Evolutionary conservation across 129 eudicot genomes (phyloP), one percentile per base, ranked within the genome.

Genomic region (Arctium minus): DNA sequence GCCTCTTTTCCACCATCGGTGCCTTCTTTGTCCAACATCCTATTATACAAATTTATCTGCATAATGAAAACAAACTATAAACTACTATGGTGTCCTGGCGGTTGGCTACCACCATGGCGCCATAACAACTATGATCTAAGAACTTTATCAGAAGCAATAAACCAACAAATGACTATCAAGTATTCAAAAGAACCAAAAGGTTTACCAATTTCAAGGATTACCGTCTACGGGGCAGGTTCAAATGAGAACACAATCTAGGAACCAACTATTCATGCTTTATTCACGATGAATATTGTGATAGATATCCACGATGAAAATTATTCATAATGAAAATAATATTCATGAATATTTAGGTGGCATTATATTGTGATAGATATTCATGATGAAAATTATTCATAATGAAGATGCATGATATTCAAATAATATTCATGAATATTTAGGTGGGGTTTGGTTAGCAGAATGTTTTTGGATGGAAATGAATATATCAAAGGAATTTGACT

Each of bases 11-110:
- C 96, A 53, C 94, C 94, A 35, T 89, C 94, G 0, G 87, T 72
- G 15, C 95, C 98, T 83, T 92, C 97, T 89, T 93, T 91, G 39
- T 90, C 96, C 87, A 90, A 91, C 88, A 96, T 88, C 84, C 87
- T 86, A 86, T 96, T 87, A 80, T 96, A 96, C 85, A 96, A 78
- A 37, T 90, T 91, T 77, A 96, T 88, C 99, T 96, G 89, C 50
- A 79, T 72, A 72, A 38, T 27, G 3, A 44, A 79, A 32, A 50
- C 11, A 76, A 32, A 18, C 1, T 35, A 77, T 39, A 73, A 79
- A 74, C 74, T 78, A 78, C 67, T 64, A 77, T 3, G 8, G 36
- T 84, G 39, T 13, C 69, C 33, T 77, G 27, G 32, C 69, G n/a
- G 37, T 39, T 39, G 62, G 74, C 74, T 39, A 31, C 73, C 38